Evolutionary conservation across 2,329 filamentous ascomycete species (phyloP), one percentile per base, ranked within the genome.

Genomic region (Nothophoma quercina): DNA sequence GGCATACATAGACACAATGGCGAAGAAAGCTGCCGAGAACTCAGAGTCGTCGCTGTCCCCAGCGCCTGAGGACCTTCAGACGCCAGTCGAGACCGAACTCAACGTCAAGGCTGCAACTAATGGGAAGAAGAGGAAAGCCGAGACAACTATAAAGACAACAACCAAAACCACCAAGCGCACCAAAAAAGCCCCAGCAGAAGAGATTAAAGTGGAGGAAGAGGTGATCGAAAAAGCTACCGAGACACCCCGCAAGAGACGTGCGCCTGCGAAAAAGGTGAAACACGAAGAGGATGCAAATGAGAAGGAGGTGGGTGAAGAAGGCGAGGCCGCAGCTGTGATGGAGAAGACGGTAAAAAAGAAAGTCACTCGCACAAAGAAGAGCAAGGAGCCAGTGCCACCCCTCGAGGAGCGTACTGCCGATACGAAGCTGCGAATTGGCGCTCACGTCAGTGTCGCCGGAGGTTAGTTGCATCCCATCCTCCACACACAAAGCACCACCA

Each of bases 371-470:
- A 26, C 34, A 34, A 65, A 63, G 44, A 62, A 56, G 29, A 51
- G 30, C 19, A 46, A 51, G 23, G 40, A 55, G 8, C 43, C 44
- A 79, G 42, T 80, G 81, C 59, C 76, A 78, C 86, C 90, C 0
- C 74, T 96, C 1, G 88, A 86, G 16, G 78, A 81, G 21, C 84
- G 95, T 28, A 93, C 91, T 0, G 75, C 81, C 4, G 85, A 86
- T 1, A 79, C 93, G 56, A 87, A 88, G 71, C 89, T 97, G 83
- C 88, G 90, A 67, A 88, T 99, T 48, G 95, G 95, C 13, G 95
- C 95, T 1, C 95, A 99, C 73, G 91, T 98, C 56, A 95, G 89
- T 74, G 87, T 85, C 58, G 92, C 95, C 22, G 93, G 93, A 79
- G 93, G 91, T 89, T 72, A 49, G 80, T 72, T n/a, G 5, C 26